These are phyloP conservation scores for Cornus controversa DNA, from an alignment of 148 eudicot genomes.

Conservation along the genomic window DNA sequence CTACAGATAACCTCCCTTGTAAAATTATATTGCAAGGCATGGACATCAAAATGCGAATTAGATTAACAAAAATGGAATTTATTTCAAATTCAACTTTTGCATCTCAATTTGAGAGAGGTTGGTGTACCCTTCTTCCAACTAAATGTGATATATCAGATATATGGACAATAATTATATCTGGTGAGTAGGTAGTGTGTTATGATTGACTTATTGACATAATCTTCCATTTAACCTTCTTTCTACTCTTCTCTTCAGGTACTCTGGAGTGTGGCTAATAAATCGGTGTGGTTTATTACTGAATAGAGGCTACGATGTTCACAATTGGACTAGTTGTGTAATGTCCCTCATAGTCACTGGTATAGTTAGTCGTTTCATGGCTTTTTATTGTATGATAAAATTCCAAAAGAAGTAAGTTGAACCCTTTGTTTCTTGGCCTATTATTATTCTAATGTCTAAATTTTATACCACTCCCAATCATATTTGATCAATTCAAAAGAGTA, in stretches of 20 bases:
- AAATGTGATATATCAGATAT: background rate
- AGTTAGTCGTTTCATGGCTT: conserved; percentile 60
- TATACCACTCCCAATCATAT: background rate
- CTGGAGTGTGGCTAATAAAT: conserved; percentile 90
- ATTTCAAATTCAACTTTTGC: background rate
- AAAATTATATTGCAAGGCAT: background rate
- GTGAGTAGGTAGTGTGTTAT: background rate
- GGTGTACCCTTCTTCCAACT: too few species aligned
- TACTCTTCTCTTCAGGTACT: conserved; percentile 41
- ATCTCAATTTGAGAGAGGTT: background rate
- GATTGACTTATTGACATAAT: background rate
- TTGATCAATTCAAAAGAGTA: background rate
- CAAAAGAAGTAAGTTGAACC: conserved; percentile 49
- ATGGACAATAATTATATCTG: background rate
- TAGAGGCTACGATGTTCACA: conserved; percentile 54
- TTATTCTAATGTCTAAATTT: background rate
- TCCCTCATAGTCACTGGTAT: conserved; percentile 52
- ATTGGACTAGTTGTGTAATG: conserved; percentile 57
- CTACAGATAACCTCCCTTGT: background rate
- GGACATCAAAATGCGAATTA: background rate
- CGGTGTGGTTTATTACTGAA: conserved; percentile 68
- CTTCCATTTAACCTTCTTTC: background rate
- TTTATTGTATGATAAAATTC: conserved; percentile 50
- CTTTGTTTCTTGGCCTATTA: background rate
- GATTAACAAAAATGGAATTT: background rate